Percentiles rank a stretch among this genome's conserved stretches.
phyloP scores from a whole-genome alignment of 305 asterid species.

The Fraxinus nigra region DNA sequence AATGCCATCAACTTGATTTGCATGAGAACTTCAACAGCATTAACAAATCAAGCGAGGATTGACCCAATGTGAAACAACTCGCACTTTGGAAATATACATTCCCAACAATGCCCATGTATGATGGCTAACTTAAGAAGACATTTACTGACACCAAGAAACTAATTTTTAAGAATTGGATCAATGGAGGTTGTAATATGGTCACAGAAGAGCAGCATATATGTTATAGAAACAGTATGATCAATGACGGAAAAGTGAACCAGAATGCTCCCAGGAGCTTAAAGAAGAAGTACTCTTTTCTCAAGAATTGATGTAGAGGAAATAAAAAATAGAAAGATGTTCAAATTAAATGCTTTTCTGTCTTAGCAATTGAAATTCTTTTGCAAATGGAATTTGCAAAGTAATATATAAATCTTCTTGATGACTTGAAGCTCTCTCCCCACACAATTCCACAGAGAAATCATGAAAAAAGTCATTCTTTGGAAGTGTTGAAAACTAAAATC shows the following conservation, averaged over 20 bases:
- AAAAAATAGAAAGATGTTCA: background rate
- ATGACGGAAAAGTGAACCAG: background rate
- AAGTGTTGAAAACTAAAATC: background rate
- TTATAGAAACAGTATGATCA: background rate
- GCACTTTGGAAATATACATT: background rate
- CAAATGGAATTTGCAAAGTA: background rate
- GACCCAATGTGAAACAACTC: background rate
- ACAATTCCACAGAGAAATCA: background rate
- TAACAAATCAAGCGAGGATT: slow-evolving; percentile 4
- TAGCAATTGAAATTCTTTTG: background rate
- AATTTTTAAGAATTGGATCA: background rate
- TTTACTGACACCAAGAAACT: background rate
- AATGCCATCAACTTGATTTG: slow-evolving; percentile 17
- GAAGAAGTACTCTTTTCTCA: background rate
- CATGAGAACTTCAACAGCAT: background rate
- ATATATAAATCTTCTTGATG: background rate
- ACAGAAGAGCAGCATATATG: background rate
- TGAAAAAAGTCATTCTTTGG: background rate
- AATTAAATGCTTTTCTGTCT: background rate
- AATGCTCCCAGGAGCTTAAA: background rate
- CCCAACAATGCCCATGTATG: background rate
- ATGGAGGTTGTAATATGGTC: background rate
- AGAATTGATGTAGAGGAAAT: background rate
- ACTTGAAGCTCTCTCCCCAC: background rate
- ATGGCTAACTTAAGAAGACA: background rate